These are phyloP conservation scores for Candida silvatica DNA, from an alignment of 805 yeast species.

Conservation along the genomic window DNA sequence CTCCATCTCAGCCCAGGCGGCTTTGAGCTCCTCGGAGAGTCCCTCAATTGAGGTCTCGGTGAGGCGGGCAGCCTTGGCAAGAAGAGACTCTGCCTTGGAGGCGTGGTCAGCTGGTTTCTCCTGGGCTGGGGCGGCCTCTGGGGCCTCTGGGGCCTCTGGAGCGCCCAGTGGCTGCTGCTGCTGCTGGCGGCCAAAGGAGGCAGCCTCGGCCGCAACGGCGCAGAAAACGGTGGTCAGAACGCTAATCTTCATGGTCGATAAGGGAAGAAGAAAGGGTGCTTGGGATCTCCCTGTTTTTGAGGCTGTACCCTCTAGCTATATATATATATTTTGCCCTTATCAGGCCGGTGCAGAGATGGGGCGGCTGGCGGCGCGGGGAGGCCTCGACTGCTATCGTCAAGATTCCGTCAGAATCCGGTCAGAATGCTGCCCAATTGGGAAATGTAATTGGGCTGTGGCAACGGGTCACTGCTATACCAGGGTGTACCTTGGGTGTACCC, in stretches of 20 bases:
- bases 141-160: slow-evolving; percentile 7
- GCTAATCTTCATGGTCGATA: not conserved
- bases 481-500: no score
- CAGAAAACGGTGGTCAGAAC: not conserved
- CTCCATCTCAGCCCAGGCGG: slow-evolving; percentile 58
- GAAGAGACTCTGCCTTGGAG: slow-evolving; percentile 15
- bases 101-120: slow-evolving; percentile 1
- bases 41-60: slow-evolving; percentile 42
- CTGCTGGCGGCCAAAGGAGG: not conserved
- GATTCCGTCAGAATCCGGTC: no score
- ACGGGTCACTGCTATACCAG: no score
- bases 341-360: no score
- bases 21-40: slow-evolving; percentile 39
- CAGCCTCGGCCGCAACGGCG: not conserved
- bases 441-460: no score
- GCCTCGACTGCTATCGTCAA: no score
- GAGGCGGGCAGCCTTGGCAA: slow-evolving; percentile 38
- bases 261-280: not conserved
- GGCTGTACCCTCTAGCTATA: no score
- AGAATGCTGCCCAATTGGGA: no score
- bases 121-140: no score
- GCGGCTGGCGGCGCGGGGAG: no score
- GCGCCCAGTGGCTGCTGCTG: slow-evolving; percentile 1
- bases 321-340: no score
- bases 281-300: no score